A percentile compares a stretch with the other conserved stretches of the same genome.
Evolutionary conservation across 1,284 basidiomycete genomes (phyloP).

Genomic region (Boletus semigastroideus): DNA sequence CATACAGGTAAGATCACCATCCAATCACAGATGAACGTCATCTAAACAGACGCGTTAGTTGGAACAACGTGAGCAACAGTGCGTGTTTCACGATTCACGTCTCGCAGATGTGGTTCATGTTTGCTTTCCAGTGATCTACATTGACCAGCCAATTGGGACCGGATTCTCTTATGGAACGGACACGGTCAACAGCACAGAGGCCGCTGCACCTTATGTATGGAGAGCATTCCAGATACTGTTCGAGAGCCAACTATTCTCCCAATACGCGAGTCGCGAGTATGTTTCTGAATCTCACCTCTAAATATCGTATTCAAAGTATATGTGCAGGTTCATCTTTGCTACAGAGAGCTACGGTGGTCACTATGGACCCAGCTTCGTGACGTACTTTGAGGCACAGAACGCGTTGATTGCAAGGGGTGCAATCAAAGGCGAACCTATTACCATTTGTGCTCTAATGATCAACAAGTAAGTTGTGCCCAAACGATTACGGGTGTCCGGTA

Average conservation of each 20-base stretch:
- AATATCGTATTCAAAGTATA: background rate
- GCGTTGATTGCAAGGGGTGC: constrained; percentile 45
- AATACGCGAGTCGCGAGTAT: constrained; percentile 57
- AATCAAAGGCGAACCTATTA: constrained; percentile 45
- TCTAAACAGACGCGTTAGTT: constrained; percentile 39
- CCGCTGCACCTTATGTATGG: constrained; percentile 54
- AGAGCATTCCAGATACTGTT: constrained; percentile 67
- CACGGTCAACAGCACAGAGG: constrained; percentile 52
- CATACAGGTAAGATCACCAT: constrained; percentile 26
- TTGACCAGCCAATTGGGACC: constrained; percentile 73
- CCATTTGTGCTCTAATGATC: constrained; percentile 50
- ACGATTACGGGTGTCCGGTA: background rate
- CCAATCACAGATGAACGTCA: background rate
- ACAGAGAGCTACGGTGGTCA: constrained; percentile 72
- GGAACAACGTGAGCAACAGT: constrained; percentile 74
- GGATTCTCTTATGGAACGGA: constrained; percentile 63
- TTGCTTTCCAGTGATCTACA: constrained; percentile 59
- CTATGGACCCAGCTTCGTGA: constrained; percentile 64
- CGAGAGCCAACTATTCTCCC: constrained; percentile 57
- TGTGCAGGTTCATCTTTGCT: constrained; percentile 55
- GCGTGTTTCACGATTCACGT: background rate
- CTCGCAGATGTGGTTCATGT: background rate
- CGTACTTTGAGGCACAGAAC: constrained; percentile 69
- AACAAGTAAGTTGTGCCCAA: constrained; percentile 42
- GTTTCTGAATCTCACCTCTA: constrained; percentile 14